Base-by-base conservation (phyloP, 2,329 filamentous ascomycete genomes). In the Diplodia intermedia region DNA sequence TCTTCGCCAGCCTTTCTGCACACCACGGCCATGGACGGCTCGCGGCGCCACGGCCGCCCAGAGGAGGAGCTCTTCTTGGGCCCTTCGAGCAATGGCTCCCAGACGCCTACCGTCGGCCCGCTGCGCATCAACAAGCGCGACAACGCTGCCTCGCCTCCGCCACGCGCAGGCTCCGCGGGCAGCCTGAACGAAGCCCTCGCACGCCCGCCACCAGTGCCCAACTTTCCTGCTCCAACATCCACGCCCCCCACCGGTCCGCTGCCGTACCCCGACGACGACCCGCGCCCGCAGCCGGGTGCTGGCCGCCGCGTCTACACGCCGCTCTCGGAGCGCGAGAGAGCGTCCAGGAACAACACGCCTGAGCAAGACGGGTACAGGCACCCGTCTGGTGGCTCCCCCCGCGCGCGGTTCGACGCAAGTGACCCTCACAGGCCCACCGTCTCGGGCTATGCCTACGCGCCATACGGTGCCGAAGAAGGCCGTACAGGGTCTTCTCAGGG, bases 1-100 rank as follows among this genome's bases (percentile, higher is more conserved):
- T n/a, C 53, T 15, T 14, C 65, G 65, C 52, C 65, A 60, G 18
- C 38, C 43, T 62, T 47, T 33, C 33, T 43, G 23, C 60, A 18
- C 47, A n/a, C 47, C 26, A 36, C 5, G 12, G 50, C 61, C 67
- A 80, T 80, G 79, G 84, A 85, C 77, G 79, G 77, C 77, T 67
- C 74, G 75, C 75, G 80, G 75, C 83, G 81, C 73, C 88, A 90
- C 76, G 90, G 90, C 74, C 84, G 90, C 72, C 87, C 90, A 31
- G 90, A 93, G 36, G 90, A 93, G 80, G 92, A 94, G 85, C 90
- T 96, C 83, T 94, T 96, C 82, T 86, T 96, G 71, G 79, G 84
- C 53, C 70, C 80, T 76, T 63, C 71, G 40, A 55, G 66, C 54
- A 74, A 78, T 62, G 81, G 79, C 67, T 79, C 80, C 55, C 89